Conservation (phyloP, 371 early-diverging fungal species). For the Mortierella sp. region DNA sequence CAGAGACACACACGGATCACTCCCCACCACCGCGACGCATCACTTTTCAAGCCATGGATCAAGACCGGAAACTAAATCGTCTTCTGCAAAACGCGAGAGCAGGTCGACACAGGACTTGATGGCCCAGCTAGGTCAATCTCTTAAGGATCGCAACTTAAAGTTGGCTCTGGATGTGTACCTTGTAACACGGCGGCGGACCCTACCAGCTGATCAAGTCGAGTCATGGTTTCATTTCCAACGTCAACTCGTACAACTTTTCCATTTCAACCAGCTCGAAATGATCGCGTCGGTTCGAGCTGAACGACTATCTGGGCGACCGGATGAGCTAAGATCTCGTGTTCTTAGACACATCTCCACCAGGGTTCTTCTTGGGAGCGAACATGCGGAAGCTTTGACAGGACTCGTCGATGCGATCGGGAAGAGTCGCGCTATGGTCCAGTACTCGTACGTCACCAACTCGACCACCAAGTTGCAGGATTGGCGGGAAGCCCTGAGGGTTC, state of each 20-base stretch:
- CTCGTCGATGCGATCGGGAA: conserved; percentile 43
- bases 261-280: conserved; percentile 16
- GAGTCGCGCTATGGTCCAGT: conserved; percentile 35
- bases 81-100: not conserved
- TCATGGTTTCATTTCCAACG: conserved; percentile 20
- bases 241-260: conserved; percentile 33
- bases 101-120: not conserved
- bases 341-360: conserved; percentile 21
- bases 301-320: not conserved
- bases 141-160: conserved; percentile 12
- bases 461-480: conserved; percentile 22
- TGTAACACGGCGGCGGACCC: conserved; percentile 2
- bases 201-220: conserved; percentile 7
- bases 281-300: not conserved
- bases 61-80: not conserved
- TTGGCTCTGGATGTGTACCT: conserved; percentile 15
- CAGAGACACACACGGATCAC: not conserved
- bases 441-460: conserved; percentile 15
- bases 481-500: conserved; percentile 34
- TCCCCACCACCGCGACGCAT: not conserved
- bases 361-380: not conserved
- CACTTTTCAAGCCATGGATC: not conserved
- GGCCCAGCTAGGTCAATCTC: conserved; percentile 11
- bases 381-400: conserved; percentile 9
- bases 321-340: conserved; percentile 11